These are phyloP conservation scores for Scenedesmus sp. DNA, from an alignment of 163 green algal species.

Conservation along the genomic window DNA sequence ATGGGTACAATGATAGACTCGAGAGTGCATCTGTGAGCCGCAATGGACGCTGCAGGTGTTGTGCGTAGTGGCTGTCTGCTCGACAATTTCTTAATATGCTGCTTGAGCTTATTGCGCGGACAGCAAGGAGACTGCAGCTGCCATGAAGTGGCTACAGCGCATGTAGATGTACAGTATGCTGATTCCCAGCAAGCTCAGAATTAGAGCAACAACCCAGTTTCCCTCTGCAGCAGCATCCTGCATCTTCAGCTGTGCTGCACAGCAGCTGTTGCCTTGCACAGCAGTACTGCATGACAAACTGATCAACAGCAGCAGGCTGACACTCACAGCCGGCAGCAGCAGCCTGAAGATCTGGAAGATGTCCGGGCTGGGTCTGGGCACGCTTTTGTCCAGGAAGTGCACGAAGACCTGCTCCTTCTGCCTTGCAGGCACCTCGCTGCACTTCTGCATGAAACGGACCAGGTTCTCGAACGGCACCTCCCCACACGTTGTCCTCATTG, in stretches of 20 bases:
- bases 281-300: background rate
- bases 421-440: background rate
- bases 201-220: too few relatives aligned
- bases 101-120: too few relatives aligned
- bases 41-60: too few relatives aligned
- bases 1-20: too few relatives aligned
- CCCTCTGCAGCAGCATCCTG: too few relatives aligned
- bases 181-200: too few relatives aligned
- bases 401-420: constrained; percentile 28
- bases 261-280: constrained; percentile 13
- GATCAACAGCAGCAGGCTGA: background rate
- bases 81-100: too few relatives aligned
- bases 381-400: constrained; percentile 43
- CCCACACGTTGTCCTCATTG: background rate
- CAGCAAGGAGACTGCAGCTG: background rate
- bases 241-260: background rate
- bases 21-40: too few relatives aligned
- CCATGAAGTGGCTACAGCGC: background rate
- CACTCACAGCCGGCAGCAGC: constrained; percentile 39
- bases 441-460: constrained; percentile 44
- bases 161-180: background rate
- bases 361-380: constrained; percentile 18
- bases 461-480: constrained; percentile 51
- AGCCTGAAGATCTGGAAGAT: constrained; percentile 50
- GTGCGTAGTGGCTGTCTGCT: too few relatives aligned